A percentile compares a stretch with the other conserved stretches of the same genome.
phyloP scores from a whole-genome alignment of 768 basidiomycete genomes.

The Phlebiopsis flavidoalba region DNA sequence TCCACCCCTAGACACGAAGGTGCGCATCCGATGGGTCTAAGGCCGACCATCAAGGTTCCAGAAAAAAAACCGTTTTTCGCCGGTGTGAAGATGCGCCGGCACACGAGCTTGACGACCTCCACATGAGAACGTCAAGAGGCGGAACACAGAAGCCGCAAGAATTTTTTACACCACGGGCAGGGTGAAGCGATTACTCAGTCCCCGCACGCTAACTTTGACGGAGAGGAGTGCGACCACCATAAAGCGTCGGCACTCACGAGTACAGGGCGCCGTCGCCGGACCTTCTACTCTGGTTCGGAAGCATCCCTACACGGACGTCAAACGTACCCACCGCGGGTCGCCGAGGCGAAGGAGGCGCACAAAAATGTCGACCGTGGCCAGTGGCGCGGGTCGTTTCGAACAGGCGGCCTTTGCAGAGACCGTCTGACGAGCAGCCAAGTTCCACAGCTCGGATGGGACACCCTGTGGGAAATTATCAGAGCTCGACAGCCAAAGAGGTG shows the following conservation, averaged over 20 bases:
- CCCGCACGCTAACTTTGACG: too few species aligned
- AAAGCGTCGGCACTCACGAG: too few species aligned
- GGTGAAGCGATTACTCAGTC: too few species aligned
- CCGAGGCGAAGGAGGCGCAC: neutral
- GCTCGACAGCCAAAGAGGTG: neutral
- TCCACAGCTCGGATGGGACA: neutral
- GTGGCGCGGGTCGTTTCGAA: too few species aligned
- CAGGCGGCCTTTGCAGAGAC: too few species aligned
- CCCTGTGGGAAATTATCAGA: neutral
- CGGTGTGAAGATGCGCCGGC: neutral
- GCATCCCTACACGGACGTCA: neutral
- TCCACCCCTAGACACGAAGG: neutral
- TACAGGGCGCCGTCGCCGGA: too few species aligned
- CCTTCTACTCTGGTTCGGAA: neutral
- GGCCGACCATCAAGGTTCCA: neutral
- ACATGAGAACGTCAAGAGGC: neutral
- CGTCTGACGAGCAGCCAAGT: too few species aligned
- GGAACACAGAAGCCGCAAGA: neutral
- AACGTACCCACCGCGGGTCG: neutral
- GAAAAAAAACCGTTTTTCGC: neutral
- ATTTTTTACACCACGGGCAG: too few species aligned
- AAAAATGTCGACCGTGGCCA: neutral
- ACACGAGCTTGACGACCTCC: neutral
- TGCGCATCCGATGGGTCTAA: neutral
- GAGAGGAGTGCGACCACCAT: too few species aligned